Conservation (phyloP, 768 basidiomycete genomes). For the Lactifluus rugatus region DNA sequence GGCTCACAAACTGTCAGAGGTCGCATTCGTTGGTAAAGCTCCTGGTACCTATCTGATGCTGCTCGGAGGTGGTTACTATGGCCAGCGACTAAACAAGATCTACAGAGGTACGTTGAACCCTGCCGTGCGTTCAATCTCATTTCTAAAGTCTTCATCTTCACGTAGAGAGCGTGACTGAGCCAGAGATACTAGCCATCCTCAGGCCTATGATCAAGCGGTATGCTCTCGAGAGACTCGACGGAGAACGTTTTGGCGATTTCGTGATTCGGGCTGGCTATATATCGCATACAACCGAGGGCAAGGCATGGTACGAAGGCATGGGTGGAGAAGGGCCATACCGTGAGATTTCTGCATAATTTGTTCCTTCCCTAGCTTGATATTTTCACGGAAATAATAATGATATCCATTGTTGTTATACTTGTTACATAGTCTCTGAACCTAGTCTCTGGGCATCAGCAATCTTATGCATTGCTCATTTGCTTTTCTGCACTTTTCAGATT, state of each 20-base stretch:
- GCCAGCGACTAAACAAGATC: conserved; percentile 92
- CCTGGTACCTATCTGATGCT: conserved; percentile 90
- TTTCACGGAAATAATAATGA: too few relatives aligned
- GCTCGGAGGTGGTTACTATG: conserved; percentile 91
- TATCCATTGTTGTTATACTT: too few relatives aligned
- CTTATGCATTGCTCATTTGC: too few relatives aligned
- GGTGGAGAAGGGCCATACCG: conserved; percentile 64
- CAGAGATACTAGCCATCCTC: conserved; percentile 85
- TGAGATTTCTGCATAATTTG: conserved; percentile 24
- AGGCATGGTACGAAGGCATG: conserved; percentile 79
- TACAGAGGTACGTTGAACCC: conserved; percentile 53
- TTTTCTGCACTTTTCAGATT: too few relatives aligned
- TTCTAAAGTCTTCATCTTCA: conserved; percentile 6
- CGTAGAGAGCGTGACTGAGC: conserved; percentile 80
- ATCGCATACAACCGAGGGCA: conserved; percentile 73
- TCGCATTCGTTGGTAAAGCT: conserved; percentile 95
- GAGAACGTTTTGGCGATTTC: conserved; percentile 94
- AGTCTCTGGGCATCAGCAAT: too few relatives aligned
- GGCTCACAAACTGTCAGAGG: conserved; percentile 40
- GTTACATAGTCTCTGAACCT: too few relatives aligned
- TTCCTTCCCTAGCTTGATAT: too few relatives aligned
- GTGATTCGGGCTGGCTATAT: conserved; percentile 90
- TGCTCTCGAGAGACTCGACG: conserved; percentile 74
- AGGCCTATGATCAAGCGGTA: conserved; percentile 91
- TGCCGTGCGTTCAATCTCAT: neutral